Evolutionary conservation across 768 basidiomycete genomes (phyloP), one percentile per base, ranked within the genome.

Genomic region (Agrocybe pediades): DNA sequence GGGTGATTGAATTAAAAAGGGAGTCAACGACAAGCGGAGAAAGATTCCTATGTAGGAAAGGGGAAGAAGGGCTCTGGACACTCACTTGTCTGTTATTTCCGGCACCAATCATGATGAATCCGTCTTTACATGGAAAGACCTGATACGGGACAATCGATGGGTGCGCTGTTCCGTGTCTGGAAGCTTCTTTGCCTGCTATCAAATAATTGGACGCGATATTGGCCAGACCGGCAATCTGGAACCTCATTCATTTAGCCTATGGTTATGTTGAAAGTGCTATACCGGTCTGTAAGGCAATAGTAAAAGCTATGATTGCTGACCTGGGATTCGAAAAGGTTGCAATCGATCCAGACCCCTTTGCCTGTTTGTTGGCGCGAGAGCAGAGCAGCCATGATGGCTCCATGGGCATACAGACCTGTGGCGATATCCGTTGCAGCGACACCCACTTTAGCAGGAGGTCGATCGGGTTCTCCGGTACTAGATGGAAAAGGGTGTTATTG

Each of bases 181-280:
- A 77, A 20, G 89, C 95, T 68, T 95, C 91, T 67, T 87, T 72
- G 15, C 87, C 90, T 9, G 90, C 82, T 50, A 97, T 88, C 49
- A 98, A 84, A 74, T 92, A 96, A 72, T 95, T 96, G 15, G 91
- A 92, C 2, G 90, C 95, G 54, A 97, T 91, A 65, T 96, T 96
- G 1, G 87, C 92, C 5, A 97, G 81, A 16, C 92, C 92, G 15
- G 95, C 92, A 44, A 97, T 81, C 92, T 96, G 46, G 33, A 33
- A 43, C 19, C 20, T 54, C 19, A 52, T n/a, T n/a, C n/a, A n/a
- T n/a, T n/a, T n/a, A n/a, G n/a, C n/a, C n/a, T n/a, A n/a, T n/a
- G n/a, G n/a, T n/a, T n/a, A n/a, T n/a, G n/a, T n/a, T n/a, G n/a
- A n/a, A n/a, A n/a, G n/a, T n/a, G n/a, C n/a, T n/a, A n/a, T n/a